phyloP scores from a whole-genome alignment of 352 stramenopile species.

The Poterioochromonas sp. region DNA sequence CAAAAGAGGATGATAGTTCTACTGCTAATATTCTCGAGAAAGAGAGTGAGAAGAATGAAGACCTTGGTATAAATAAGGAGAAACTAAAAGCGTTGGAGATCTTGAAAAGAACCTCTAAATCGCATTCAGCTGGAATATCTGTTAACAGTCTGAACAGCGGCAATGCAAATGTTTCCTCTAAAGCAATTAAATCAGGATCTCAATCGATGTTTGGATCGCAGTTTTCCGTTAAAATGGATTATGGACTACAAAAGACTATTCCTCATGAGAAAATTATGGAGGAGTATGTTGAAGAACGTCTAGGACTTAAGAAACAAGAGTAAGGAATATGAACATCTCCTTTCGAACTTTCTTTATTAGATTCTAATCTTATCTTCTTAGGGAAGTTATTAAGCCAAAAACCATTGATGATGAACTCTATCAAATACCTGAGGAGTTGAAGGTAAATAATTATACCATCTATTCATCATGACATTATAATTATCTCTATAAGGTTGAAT shows the following conservation, averaged over 20 bases:
- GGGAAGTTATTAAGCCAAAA: background rate
- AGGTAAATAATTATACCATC: background rate
- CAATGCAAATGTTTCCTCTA: too few relatives aligned
- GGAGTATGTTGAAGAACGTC: background rate
- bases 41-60: too few relatives aligned
- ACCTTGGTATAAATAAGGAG: too few relatives aligned
- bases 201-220: background rate
- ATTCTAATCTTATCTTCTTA: background rate
- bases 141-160: too few relatives aligned
- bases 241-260: background rate
- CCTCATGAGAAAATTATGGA: constrained; percentile 3
- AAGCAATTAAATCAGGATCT: too few relatives aligned
- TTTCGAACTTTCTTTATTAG: background rate
- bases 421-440: background rate
- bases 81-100: too few relatives aligned
- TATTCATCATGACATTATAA: too few relatives aligned
- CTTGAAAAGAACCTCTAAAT: too few relatives aligned
- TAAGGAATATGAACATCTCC: background rate
- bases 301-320: background rate
- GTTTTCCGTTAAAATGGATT: background rate
- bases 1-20: too few relatives aligned
- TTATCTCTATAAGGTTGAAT: too few relatives aligned
- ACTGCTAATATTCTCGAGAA: too few relatives aligned
- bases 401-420: background rate
- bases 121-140: too few relatives aligned